Evolutionary conservation across 257 asterid genomes (phyloP).

Genomic region (Anisodus acutangulus): DNA sequence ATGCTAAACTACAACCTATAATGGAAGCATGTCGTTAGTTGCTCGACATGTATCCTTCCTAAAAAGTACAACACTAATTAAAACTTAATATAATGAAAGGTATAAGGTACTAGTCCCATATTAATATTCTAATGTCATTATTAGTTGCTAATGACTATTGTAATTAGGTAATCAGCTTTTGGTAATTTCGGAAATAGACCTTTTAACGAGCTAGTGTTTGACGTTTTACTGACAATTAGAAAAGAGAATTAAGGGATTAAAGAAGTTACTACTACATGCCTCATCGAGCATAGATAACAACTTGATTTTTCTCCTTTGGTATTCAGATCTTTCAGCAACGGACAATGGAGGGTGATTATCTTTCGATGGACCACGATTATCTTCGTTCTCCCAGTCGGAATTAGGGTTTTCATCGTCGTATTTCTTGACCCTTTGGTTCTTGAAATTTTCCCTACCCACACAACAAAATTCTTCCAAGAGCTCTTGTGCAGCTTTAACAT

Average conservation of each 20-base stretch:
- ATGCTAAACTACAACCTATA: conserved; percentile 47
- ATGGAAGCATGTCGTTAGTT: conserved; percentile 72
- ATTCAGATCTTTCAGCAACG: conserved; percentile 59
- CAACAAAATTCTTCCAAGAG: conserved; percentile 73
- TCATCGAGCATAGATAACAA: conserved; percentile 81
- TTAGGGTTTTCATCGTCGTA: conserved; percentile 67
- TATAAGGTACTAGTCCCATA: conserved; percentile 6
- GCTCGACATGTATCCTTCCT: conserved; percentile 73
- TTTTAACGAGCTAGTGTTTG: conserved; percentile 6
- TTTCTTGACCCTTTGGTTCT: conserved; percentile 39
- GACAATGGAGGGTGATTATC: conserved; percentile 54
- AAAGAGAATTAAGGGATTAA: conserved; percentile 1
- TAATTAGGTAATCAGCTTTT: conserved; percentile 21
- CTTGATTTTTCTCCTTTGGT: conserved; percentile 71
- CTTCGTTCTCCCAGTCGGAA: conserved; percentile 38
- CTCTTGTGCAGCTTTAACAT: conserved; percentile 63
- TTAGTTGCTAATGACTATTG: conserved; percentile 24
- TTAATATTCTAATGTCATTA: conserved; percentile 26
- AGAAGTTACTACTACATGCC: conserved; percentile 44
- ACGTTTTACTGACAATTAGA: conserved; percentile 15
- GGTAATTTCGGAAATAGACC: not conserved
- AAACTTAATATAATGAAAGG: conserved; percentile 13
- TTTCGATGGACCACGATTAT: conserved; percentile 30
- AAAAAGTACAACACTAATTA: conserved; percentile 25
- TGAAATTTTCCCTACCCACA: conserved; percentile 62